These are phyloP conservation scores for Furcasterigmium furcatum DNA, from an alignment of 2,329 filamentous ascomycete species.

Conservation along the genomic window DNA sequence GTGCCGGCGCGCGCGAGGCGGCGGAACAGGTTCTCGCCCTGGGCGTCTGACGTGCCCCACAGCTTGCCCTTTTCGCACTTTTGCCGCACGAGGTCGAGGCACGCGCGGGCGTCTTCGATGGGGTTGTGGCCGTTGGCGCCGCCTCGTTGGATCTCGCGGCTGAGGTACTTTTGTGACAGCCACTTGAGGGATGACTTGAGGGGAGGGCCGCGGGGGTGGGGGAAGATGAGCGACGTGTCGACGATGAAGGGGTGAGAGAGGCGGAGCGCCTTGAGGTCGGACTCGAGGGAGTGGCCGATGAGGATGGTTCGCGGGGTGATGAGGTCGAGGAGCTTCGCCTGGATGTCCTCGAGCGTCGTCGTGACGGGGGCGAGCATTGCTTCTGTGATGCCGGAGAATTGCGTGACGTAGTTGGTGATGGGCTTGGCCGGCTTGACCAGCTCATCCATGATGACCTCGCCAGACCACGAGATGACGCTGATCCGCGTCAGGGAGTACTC, in stretches of 20 bases:
- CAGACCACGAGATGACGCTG: conserved; percentile 84
- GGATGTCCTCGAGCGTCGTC: conserved; percentile 80
- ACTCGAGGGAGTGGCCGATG: conserved; percentile 78
- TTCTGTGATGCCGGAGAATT: conserved; percentile 87
- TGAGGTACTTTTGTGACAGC: conserved; percentile 81
- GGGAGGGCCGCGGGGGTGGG: conserved; percentile 84
- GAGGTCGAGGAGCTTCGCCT: conserved; percentile 69
- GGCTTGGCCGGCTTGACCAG: conserved; percentile 85
- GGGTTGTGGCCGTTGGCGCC: conserved; percentile 79
- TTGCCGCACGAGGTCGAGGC: conserved; percentile 87
- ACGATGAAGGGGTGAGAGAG: conserved; percentile 90
- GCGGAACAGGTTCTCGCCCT: conserved; percentile 85
- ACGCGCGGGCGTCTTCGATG: conserved; percentile 86
- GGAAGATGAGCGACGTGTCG: conserved; percentile 86
- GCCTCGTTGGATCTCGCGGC: conserved; percentile 82
- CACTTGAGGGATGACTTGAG: conserved; percentile 90
- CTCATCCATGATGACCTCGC: conserved; percentile 78
- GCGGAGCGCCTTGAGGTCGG: conserved; percentile 78
- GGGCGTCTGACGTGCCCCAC: conserved; percentile 79
- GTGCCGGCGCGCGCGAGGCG: conserved; percentile 66
- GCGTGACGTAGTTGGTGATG: conserved; percentile 91
- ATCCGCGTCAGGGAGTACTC: conserved; percentile 84
- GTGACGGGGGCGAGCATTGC: conserved; percentile 79
- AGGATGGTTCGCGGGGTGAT: conserved; percentile 72
- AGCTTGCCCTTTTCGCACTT: conserved; percentile 90